A percentile compares a stretch with the other conserved stretches of the same genome.
Evolutionary conservation across 2,329 filamentous ascomycete species (phyloP).

Genomic region (Lomentospora prolificans): DNA sequence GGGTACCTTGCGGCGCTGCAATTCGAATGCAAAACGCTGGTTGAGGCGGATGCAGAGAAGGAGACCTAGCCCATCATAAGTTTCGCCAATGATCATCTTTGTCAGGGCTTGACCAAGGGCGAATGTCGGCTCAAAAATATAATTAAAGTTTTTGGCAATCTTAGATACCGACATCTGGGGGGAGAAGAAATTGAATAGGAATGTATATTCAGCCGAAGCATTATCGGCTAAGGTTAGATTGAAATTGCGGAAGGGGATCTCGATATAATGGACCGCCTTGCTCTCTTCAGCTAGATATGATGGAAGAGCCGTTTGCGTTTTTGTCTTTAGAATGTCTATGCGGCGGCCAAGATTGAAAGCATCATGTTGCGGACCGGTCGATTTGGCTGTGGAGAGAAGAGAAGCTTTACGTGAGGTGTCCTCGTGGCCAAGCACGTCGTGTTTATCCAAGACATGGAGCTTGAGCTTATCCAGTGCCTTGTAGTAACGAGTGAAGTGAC

Average conservation of each 20-base stretch:
- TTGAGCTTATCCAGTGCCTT: conserved; percentile 76
- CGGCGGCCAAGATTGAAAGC: conserved; percentile 82
- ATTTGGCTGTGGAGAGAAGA: conserved; percentile 41
- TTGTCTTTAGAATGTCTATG: conserved; percentile 68
- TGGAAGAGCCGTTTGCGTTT: conserved; percentile 65
- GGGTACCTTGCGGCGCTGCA: conserved; percentile 84
- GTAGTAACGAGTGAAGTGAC: conserved; percentile 82
- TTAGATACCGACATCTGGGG: conserved; percentile 64
- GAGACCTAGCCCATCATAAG: conserved; percentile 76
- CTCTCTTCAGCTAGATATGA: conserved; percentile 91
- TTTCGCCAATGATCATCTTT: conserved; percentile 64
- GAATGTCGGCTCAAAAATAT: conserved; percentile 86
- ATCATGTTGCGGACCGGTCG: conserved; percentile 60
- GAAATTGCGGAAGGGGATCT: conserved; percentile 86
- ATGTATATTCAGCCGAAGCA: conserved; percentile 87
- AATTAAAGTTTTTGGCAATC: conserved; percentile 73
- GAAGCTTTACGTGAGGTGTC: conserved; percentile 53
- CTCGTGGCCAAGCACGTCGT: conserved; percentile 74
- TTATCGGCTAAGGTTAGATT: conserved; percentile 93
- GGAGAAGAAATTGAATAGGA: conserved; percentile 82
- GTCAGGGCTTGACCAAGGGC: conserved; percentile 70
- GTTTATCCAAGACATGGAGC: conserved; percentile 71
- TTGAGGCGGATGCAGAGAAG: conserved; percentile 89
- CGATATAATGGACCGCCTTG: conserved; percentile 73
- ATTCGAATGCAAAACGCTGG: conserved; percentile 86